Evolutionary conservation across 129 eudicot species (phyloP).

Genomic region (Apium graveolens): DNA sequence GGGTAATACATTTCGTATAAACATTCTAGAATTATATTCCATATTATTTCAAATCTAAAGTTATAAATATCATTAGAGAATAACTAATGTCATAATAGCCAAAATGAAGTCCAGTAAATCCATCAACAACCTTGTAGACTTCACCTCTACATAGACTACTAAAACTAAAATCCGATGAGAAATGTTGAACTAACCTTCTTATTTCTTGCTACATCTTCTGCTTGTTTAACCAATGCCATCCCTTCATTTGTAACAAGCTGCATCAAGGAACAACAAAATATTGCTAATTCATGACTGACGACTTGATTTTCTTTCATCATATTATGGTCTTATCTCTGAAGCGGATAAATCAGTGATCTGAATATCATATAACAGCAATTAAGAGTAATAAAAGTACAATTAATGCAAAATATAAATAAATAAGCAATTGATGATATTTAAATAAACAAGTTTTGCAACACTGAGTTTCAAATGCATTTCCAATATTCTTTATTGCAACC

Average conservation of each 20-base stretch:
- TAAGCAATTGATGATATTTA: no score
- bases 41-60: background rate
- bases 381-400: no score
- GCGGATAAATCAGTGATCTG: no score
- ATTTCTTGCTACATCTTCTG: conserved; percentile 94
- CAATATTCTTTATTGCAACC: no score
- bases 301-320: no score
- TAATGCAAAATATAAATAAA: no score
- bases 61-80: background rate
- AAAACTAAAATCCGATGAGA: background rate
- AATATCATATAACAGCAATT: no score
- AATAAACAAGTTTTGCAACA: no score
- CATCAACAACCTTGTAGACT: background rate
- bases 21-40: background rate
- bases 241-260: conserved; percentile 98
- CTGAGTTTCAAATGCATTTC: no score
- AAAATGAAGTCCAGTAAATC: background rate
- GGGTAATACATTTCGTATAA: background rate
- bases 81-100: background rate
- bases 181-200: conserved; percentile 48
- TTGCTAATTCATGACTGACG: no score
- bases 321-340: no score
- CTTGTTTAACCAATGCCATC: conserved; percentile 82
- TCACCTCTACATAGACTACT: background rate
- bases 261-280: conserved; percentile 16